A percentile compares a stretch with the other conserved stretches of the same genome.
These are phyloP conservation scores for Acmispon strigosus DNA, from an alignment of 306 rosid genomes.

Conservation along the genomic window DNA sequence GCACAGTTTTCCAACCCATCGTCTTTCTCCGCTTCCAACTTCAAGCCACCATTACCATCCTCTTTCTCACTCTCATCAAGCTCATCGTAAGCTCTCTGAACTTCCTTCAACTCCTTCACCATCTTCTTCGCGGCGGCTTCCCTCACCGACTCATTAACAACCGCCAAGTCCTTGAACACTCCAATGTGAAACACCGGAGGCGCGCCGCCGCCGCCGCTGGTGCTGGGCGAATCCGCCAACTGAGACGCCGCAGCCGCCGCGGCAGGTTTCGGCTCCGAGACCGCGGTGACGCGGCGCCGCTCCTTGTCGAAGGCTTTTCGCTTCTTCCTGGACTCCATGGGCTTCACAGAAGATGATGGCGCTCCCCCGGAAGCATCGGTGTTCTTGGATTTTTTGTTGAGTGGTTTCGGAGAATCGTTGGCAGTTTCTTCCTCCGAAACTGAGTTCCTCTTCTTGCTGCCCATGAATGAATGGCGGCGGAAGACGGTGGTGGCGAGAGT, in stretches of 20 bases:
- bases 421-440: constrained; percentile 23
- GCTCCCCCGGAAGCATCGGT: neutral
- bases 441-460: constrained; percentile 39
- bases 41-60: constrained; percentile 48
- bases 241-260: neutral
- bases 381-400: constrained; percentile 43
- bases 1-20: constrained; percentile 93
- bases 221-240: constrained; percentile 8
- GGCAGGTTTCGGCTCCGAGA: constrained; percentile 7
- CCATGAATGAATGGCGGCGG: constrained; percentile 30
- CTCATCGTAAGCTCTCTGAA: constrained; percentile 66
- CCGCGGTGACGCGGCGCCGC: constrained; percentile 19
- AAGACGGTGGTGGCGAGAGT: neutral
- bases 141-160: constrained; percentile 39
- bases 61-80: constrained; percentile 55
- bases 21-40: constrained; percentile 84
- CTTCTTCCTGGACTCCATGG: constrained; percentile 78
- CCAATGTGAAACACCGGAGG: constrained; percentile 81
- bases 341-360: constrained; percentile 32
- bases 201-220: constrained; percentile 1
- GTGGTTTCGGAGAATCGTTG: constrained; percentile 21
- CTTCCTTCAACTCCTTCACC: constrained; percentile 63
- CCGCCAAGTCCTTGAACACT: constrained; percentile 83
- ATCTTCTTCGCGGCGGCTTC: constrained; percentile 55
- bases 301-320: constrained; percentile 61